Evolutionary conservation across 805 yeast species (phyloP).

Genomic region (Myxozyma neotropica): DNA sequence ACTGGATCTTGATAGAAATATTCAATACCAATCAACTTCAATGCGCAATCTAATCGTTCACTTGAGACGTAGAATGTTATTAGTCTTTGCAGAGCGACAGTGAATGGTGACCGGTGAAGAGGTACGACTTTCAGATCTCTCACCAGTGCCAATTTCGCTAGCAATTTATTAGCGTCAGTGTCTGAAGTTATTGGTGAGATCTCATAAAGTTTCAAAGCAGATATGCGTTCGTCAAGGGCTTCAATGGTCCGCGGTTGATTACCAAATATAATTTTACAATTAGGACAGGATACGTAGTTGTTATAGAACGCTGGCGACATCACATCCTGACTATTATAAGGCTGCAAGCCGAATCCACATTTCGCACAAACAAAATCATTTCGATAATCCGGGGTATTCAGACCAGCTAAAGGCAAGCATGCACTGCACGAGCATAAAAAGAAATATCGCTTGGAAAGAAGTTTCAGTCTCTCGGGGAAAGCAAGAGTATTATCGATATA

Average conservation of each 20-base stretch:
- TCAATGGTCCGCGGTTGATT: constrained; percentile 6
- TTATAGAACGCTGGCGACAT: background rate
- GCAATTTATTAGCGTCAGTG: background rate
- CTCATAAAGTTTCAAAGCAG: background rate
- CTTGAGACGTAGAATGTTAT: background rate
- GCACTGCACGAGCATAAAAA: constrained; percentile 21
- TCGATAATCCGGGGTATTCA: background rate
- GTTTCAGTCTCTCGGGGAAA: background rate
- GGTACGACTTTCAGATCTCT: constrained; percentile 2
- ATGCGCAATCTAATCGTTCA: background rate
- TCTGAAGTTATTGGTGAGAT: background rate
- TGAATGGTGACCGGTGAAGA: constrained; percentile 13
- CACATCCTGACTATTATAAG: background rate
- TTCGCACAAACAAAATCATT: constrained; percentile 17
- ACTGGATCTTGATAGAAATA: constrained; percentile 15
- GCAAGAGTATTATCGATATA: constrained; percentile 28
- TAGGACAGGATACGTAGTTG: constrained; percentile 7
- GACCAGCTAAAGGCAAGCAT: background rate
- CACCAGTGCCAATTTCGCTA: background rate
- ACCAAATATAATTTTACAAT: constrained; percentile 4
- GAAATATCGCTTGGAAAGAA: constrained; percentile 14
- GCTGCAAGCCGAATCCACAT: constrained; percentile 11
- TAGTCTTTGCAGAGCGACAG: background rate
- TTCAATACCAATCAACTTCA: constrained; percentile 6
- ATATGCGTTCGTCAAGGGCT: background rate